Conservation (phyloP, 306 rosid genomes). For the Inga oerstediana region DNA sequence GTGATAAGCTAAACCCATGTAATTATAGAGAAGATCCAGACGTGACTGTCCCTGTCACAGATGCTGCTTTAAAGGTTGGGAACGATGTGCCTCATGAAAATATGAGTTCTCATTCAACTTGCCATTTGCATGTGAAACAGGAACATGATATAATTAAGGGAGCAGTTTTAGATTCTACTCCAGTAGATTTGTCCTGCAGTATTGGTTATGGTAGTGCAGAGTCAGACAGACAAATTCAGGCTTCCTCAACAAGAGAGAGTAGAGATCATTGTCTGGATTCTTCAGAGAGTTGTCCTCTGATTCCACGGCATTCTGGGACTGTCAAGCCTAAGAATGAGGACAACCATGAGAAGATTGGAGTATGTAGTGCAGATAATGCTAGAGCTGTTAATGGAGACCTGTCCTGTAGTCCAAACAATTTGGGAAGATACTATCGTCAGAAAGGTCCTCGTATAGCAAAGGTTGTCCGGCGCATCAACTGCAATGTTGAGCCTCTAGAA, state of each 20-base stretch:
- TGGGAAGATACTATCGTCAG: constrained; percentile 67
- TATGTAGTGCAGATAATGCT: constrained; percentile 46
- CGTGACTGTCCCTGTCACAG: constrained; percentile 49
- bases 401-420: constrained; percentile 59
- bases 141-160: constrained; percentile 45
- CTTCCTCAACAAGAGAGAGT: constrained; percentile 37
- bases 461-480: constrained; percentile 91
- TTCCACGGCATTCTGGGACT: constrained; percentile 47
- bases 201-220: constrained; percentile 42
- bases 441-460: constrained; percentile 99
- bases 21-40: constrained; percentile 40
- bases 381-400: constrained; percentile 54
- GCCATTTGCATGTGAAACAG: constrained; percentile 40
- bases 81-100: constrained; percentile 45
- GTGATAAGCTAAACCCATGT: constrained; percentile 50
- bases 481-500: constrained; percentile 91
- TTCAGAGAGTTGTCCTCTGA: constrained; percentile 34
- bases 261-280: constrained; percentile 32
- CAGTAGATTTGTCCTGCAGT: constrained; percentile 40
- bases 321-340: constrained; percentile 54
- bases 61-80: constrained; percentile 52
- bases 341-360: constrained; percentile 51
- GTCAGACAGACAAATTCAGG: constrained; percentile 36
- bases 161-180: constrained; percentile 44
- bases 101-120: constrained; percentile 40